Percentiles rank a stretch among this genome's conserved stretches.
Conservation (phyloP, 257 asterid species). For the Hygrophila difformis region DNA sequence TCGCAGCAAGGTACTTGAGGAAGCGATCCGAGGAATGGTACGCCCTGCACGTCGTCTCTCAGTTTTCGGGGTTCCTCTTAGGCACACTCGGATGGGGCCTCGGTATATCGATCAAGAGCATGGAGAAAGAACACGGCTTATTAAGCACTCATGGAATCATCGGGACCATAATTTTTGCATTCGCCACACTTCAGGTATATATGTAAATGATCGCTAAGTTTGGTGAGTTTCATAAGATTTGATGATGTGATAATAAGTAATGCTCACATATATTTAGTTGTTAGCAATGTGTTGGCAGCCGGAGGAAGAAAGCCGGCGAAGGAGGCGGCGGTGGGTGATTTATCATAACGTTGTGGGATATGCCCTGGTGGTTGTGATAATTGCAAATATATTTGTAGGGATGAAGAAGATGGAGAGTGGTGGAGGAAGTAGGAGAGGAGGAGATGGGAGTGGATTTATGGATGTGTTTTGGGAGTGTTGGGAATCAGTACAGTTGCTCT, state of each 20-base stretch:
- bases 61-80: constrained; percentile 29
- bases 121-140: constrained; percentile 15
- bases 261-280: constrained; percentile 28
- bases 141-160: constrained; percentile 33
- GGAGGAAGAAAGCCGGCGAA: constrained; percentile 14
- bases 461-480: constrained; percentile 24
- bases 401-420: constrained; percentile 19
- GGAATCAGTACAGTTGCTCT: constrained; percentile 19
- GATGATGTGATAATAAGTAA: too few species aligned
- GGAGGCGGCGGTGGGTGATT: constrained; percentile 27
- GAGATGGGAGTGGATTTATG: constrained; percentile 32
- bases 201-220: too few species aligned
- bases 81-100: constrained; percentile 50
- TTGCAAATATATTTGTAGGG: constrained; percentile 34
- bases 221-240: too few species aligned
- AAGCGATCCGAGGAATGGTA: constrained; percentile 24
- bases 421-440: constrained; percentile 21
- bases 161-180: constrained; percentile 31
- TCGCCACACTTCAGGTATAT: constrained; percentile 33
- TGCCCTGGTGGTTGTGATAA: constrained; percentile 23
- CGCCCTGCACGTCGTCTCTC: constrained; percentile 26
- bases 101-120: constrained; percentile 23
- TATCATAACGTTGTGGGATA: constrained; percentile 31
- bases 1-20: constrained; percentile 32
- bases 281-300: constrained; percentile 24